Conservation (phyloP, 768 basidiomycete genomes). For the Neoboletus brunneissimus region DNA sequence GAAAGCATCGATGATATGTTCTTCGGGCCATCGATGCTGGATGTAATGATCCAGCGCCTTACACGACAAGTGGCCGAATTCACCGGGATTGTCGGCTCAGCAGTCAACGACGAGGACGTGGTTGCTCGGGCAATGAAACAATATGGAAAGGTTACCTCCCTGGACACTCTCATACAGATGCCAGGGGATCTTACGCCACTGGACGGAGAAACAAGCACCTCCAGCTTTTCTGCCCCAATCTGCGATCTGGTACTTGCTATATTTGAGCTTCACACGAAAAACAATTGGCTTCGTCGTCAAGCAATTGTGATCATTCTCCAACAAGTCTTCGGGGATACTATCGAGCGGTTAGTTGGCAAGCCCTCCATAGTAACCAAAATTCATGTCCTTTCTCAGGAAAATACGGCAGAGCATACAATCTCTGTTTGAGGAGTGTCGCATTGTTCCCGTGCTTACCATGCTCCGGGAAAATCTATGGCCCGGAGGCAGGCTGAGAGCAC, state of each 20-base stretch:
- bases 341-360: slow-evolving; percentile 70
- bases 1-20: slow-evolving; percentile 97
- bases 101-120: slow-evolving; percentile 78
- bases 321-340: slow-evolving; percentile 92
- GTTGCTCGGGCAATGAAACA: slow-evolving; percentile 76
- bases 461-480: slow-evolving; percentile 84
- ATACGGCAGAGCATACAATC: slow-evolving; percentile 73
- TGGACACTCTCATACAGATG: slow-evolving; percentile 69
- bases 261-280: slow-evolving; percentile 93
- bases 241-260: slow-evolving; percentile 91
- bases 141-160: slow-evolving; percentile 60
- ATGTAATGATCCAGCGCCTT: slow-evolving; percentile 89
- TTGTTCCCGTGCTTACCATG: slow-evolving; percentile 61
- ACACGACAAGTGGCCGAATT: slow-evolving; percentile 89
- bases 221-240: slow-evolving; percentile 89
- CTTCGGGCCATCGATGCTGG: slow-evolving; percentile 93
- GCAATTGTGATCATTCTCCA: slow-evolving; percentile 96
- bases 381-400: slow-evolving; percentile 54
- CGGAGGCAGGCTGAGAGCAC: slow-evolving; percentile 67
- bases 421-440: slow-evolving; percentile 63
- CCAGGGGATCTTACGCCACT: slow-evolving; percentile 76
- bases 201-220: slow-evolving; percentile 85
- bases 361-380: neutral
- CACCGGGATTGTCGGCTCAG: slow-evolving; percentile 77
- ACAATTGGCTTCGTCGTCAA: slow-evolving; percentile 94